Evolutionary conservation across 306 rosid genomes (phyloP).

Genomic region (Fragaria nilgerrensis): DNA sequence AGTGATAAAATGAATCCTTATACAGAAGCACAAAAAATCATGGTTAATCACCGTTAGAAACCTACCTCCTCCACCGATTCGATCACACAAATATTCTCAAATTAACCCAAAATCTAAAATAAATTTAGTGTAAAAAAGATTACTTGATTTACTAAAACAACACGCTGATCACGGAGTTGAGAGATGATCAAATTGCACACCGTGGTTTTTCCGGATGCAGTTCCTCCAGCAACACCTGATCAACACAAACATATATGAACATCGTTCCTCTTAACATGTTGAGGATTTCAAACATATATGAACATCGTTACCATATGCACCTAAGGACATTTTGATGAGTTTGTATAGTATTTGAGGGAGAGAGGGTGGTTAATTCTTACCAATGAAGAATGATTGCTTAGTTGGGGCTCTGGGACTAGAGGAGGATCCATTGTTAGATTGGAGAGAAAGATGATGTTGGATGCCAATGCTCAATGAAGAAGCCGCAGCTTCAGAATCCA

Average conservation of each 20-base stretch:
- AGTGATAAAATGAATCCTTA: slow-evolving; percentile 23
- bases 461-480: slow-evolving; percentile 8
- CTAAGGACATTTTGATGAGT: background rate
- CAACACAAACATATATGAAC: background rate
- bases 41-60: background rate
- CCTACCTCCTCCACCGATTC: background rate
- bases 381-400: slow-evolving; percentile 21
- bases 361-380: background rate
- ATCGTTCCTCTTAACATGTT: background rate
- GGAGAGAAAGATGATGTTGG: background rate
- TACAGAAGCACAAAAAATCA: background rate
- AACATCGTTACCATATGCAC: background rate
- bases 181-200: slow-evolving; percentile 30
- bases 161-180: slow-evolving; percentile 26
- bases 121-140: background rate
- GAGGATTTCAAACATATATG: background rate
- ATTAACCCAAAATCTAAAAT: background rate
- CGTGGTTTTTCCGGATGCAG: slow-evolving; percentile 27
- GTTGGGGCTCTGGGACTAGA: background rate
- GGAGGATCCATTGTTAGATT: background rate
- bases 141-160: slow-evolving; percentile 27
- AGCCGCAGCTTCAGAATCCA: slow-evolving; percentile 5
- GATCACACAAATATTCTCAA: background rate
- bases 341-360: background rate
- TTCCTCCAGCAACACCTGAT: slow-evolving; percentile 28